Evolutionary conservation across 2,329 filamentous ascomycete genomes (phyloP).

Genomic region (Ophiostoma piceae): DNA sequence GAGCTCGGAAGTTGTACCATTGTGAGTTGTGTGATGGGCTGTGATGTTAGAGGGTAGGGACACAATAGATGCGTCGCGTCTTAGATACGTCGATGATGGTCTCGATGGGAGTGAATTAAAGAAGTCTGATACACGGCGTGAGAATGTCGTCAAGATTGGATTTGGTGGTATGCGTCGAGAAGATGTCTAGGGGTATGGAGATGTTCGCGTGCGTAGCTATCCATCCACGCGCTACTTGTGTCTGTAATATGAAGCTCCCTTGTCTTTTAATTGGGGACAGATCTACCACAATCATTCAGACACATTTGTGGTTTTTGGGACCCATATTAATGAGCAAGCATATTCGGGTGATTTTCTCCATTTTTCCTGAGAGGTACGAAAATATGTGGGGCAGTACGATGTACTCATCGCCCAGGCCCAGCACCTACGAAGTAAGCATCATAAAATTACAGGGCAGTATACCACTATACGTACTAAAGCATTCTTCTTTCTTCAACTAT

Average conservation of each 20-base stretch:
- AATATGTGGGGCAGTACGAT: too few relatives aligned
- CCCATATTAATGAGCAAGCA: too few relatives aligned
- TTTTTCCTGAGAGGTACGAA: too few relatives aligned
- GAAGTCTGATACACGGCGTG: neutral
- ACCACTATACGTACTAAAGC: too few relatives aligned
- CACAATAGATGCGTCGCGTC: neutral
- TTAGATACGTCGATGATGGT: neutral
- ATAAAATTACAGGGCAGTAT: too few relatives aligned
- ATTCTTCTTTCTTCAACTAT: too few relatives aligned
- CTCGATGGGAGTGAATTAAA: neutral
- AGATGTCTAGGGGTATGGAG: neutral
- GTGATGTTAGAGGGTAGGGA: neutral
- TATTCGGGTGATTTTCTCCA: too few relatives aligned
- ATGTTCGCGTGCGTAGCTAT: neutral
- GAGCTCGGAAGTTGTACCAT: neutral
- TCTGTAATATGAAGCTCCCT: neutral
- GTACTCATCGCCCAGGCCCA: too few relatives aligned
- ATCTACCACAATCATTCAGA: conserved; percentile 12
- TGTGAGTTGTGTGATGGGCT: neutral
- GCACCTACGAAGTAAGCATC: too few relatives aligned
- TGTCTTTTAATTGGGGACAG: conserved; percentile 7
- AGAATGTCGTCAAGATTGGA: neutral
- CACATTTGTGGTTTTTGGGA: neutral
- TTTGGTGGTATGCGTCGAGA: neutral
- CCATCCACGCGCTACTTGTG: neutral